Percentiles rank a stretch among this genome's conserved stretches.
Evolutionary conservation across 768 basidiomycete species (phyloP).

Genomic region (Rhodosporidiobolus odoratus): DNA sequence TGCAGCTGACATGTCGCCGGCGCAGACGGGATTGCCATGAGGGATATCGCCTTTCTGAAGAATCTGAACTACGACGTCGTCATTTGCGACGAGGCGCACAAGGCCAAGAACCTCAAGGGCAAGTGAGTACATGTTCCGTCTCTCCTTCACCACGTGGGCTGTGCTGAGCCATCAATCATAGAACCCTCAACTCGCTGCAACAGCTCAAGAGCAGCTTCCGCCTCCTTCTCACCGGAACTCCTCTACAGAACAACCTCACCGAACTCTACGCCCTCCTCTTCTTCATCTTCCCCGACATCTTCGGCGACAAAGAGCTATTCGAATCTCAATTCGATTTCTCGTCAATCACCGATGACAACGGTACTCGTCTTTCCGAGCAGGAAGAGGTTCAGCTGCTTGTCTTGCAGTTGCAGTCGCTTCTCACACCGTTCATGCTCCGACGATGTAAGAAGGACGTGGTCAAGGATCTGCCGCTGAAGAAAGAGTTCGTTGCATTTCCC

Average conservation of each 20-base stretch:
- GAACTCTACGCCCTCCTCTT: conserved; percentile 94
- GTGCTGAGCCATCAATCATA: conserved; percentile 12
- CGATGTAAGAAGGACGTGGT: conserved; percentile 91
- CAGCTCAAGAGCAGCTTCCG: conserved; percentile 74
- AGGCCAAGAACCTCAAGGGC: conserved; percentile 46
- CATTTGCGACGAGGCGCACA: conserved; percentile 29
- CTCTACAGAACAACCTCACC: conserved; percentile 86
- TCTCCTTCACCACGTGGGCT: not conserved
- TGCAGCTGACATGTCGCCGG: not conserved
- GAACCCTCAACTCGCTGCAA: conserved; percentile 81
- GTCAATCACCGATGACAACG: conserved; percentile 57
- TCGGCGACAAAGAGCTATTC: conserved; percentile 56
- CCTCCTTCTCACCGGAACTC: conserved; percentile 92
- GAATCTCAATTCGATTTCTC: conserved; percentile 21
- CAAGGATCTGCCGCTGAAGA: conserved; percentile 65
- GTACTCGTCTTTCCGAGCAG: conserved; percentile 43
- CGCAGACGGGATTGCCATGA: conserved; percentile 13
- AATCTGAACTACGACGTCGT: conserved; percentile 7
- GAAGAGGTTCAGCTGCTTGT: conserved; percentile 29
- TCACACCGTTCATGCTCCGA: conserved; percentile 90
- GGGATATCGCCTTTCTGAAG: conserved; percentile 16
- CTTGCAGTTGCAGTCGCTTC: conserved; percentile 55
- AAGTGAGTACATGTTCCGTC: conserved; percentile 47
- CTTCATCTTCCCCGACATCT: conserved; percentile 90
- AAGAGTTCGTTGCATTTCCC: conserved; percentile 22